Evolutionary conservation across 129 eudicot species (phyloP), one percentile per base, ranked within the genome.

Genomic region (Tagetes patula): DNA sequence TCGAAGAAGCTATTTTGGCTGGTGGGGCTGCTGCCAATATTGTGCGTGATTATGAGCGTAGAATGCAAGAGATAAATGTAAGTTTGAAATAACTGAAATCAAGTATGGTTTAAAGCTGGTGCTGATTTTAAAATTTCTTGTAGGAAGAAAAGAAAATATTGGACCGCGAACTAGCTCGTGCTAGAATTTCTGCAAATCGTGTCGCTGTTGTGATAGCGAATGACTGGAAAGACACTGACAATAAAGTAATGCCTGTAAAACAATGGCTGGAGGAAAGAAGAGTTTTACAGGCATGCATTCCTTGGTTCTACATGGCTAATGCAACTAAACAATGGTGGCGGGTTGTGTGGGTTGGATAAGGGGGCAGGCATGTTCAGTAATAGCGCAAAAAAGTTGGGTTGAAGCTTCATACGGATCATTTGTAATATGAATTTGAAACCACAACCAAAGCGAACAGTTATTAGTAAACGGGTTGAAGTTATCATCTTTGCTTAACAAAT

Each of bases 181-280:
- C 98, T 45, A 92, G 81, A 77, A 80, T 92, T n/a, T 84, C 86
- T 2, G 98, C 96, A 80, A 92, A 92, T 65, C 87, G 98, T 68
- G 96, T 92, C 68, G 98, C 96, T 65, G 93, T 80, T 60, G 96
- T 92, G 12, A 95, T 92, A 38, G 98, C 98, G 39, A 92, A 92
- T 87, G 98, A 92, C 69, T 92, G 98, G 98, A 92, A 92, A 77
- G 98, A 89, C 84, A 84, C 82, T 2, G 88, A 82, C 80, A 96
- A 82, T 80, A 92, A 92, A 85, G 98, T 92, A 45, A 92, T 92
- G 98, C 98, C 98, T 14, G 95, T 92, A 64, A 92, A 81, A 75
- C 96, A 92, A 69, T 92, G 98, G 98, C 95, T 92, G 54, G 98
- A 92, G 59, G 98, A 92, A 80, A 87, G 98, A 87, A 87, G 85